Evolutionary conservation across 2,329 filamentous ascomycete genomes (phyloP).

Genomic region (Penicillium sp.): DNA sequence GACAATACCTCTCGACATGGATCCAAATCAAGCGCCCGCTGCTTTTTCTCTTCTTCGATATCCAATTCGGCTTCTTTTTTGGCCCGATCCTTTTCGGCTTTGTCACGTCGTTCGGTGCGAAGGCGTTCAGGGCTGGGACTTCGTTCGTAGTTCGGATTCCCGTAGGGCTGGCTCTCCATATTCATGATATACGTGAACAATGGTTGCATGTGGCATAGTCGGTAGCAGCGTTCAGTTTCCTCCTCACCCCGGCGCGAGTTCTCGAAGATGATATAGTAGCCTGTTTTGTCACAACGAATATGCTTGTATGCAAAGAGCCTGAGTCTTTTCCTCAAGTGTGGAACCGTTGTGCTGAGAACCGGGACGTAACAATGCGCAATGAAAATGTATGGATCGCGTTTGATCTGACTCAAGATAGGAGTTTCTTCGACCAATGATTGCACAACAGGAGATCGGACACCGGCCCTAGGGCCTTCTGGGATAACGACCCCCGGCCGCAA

Average conservation of each 20-base stretch:
- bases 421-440: conserved; percentile 62
- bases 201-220: conserved; percentile 72
- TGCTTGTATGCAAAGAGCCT: conserved; percentile 79
- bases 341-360: conserved; percentile 77
- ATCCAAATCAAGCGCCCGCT: conserved; percentile 82
- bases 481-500: conserved; percentile 32
- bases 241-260: conserved; percentile 71
- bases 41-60: conserved; percentile 83
- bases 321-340: conserved; percentile 84
- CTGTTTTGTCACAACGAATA: conserved; percentile 77
- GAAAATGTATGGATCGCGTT: conserved; percentile 83
- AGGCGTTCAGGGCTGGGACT: conserved; percentile 46
- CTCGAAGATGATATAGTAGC: conserved; percentile 90
- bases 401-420: conserved; percentile 66
- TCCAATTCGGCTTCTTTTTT: conserved; percentile 76
- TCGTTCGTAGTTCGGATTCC: conserved; percentile 60
- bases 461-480: conserved; percentile 40
- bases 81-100: conserved; percentile 64
- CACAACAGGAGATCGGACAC: conserved; percentile 27
- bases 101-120: conserved; percentile 51
- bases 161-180: conserved; percentile 76
- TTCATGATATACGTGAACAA: conserved; percentile 92
- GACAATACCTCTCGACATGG: conserved; percentile 82
- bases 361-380: conserved; percentile 84
- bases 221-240: conserved; percentile 77